phyloP scores from a whole-genome alignment of 1,139 yeast species.

The Pichia inconspicua region DNA sequence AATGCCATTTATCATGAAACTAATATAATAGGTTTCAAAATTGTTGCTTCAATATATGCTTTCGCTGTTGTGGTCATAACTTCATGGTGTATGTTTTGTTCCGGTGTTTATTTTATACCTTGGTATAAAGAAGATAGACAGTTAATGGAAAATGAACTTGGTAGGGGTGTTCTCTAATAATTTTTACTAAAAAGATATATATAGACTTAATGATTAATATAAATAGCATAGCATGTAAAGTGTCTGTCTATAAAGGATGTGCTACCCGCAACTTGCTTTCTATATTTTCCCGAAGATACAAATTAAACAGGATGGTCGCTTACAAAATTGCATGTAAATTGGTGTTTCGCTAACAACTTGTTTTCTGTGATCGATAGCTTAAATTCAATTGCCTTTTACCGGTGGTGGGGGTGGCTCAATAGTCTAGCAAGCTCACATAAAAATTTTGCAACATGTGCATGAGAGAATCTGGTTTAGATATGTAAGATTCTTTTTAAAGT shows the following conservation, averaged over 20 bases:
- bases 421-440: neutral
- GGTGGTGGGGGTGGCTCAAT: too few relatives aligned
- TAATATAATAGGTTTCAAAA: slow-evolving; percentile 44
- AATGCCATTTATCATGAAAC: slow-evolving; percentile 40
- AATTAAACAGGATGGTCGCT: too few relatives aligned
- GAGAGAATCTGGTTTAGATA: neutral
- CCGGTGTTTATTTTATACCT: slow-evolving; percentile 29
- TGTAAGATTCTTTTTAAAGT: neutral
- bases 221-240: too few relatives aligned
- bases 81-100: slow-evolving; percentile 32
- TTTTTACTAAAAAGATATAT: too few relatives aligned
- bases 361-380: too few relatives aligned
- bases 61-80: slow-evolving; percentile 35
- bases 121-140: slow-evolving; percentile 4
- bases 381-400: too few relatives aligned
- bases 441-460: neutral
- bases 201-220: too few relatives aligned
- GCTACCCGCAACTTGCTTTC: too few relatives aligned
- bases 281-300: too few relatives aligned
- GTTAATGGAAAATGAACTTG: neutral
- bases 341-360: too few relatives aligned
- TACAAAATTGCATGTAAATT: too few relatives aligned
- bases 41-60: slow-evolving; percentile 56
- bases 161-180: neutral
- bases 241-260: too few relatives aligned